Conservation (phyloP, 1,284 basidiomycete species). For the Ceratobasidium theobromae region DNA sequence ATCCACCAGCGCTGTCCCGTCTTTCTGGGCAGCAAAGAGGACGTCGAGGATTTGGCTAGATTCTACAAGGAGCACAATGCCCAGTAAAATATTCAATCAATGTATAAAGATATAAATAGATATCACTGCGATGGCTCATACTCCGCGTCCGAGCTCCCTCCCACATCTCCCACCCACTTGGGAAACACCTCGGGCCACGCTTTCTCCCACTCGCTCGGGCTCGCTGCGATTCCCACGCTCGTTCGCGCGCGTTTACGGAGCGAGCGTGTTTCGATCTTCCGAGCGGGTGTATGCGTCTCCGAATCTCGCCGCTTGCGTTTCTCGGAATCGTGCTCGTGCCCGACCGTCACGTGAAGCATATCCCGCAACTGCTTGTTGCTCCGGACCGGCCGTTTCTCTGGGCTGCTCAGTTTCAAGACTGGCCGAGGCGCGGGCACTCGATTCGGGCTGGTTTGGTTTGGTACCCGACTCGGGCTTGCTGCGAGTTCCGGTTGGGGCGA, state of each 20-base stretch:
- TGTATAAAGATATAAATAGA: neutral
- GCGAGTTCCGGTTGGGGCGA: neutral
- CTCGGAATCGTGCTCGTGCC: neutral
- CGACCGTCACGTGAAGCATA: neutral
- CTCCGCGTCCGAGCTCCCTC: conserved; percentile 7
- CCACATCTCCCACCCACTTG: conserved; percentile 20
- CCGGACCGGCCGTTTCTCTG: neutral
- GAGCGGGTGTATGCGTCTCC: conserved; percentile 6
- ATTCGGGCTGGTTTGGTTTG: neutral
- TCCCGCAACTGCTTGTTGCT: neutral
- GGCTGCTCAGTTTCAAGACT: neutral
- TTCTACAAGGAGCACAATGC: conserved; percentile 58
- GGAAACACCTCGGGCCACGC: conserved; percentile 28
- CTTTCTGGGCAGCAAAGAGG: conserved; percentile 93
- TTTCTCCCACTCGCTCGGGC: conserved; percentile 27
- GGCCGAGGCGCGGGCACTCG: neutral
- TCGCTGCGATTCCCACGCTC: neutral
- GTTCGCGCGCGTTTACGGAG: conserved; percentile 17
- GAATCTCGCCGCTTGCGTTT: conserved; percentile 12
- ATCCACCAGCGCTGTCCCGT: conserved; percentile 95
- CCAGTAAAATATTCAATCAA: neutral
- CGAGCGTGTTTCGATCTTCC: neutral
- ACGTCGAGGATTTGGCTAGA: conserved; percentile 86
- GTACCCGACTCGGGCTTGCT: neutral
- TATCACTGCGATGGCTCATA: conserved; percentile 24